phyloP scores from a whole-genome alignment of 257 asterid genomes.

The Cynanchum wilfordii region DNA sequence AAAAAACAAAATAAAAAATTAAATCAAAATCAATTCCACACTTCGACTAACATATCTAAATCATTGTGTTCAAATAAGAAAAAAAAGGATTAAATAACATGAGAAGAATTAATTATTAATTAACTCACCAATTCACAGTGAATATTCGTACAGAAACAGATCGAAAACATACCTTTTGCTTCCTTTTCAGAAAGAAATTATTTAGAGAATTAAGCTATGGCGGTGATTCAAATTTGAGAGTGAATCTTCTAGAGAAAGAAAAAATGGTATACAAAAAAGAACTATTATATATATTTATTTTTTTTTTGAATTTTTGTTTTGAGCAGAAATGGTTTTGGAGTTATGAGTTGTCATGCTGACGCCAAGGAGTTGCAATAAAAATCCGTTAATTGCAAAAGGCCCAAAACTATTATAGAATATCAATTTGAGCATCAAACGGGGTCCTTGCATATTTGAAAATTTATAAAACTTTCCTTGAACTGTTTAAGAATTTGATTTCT shows the following conservation, averaged over 20 bases:
- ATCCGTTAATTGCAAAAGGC: neutral
- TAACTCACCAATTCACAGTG: neutral
- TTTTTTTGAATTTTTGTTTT: neutral
- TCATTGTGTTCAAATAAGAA: neutral
- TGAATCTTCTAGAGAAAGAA: constrained; percentile 5
- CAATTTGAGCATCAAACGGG: no score
- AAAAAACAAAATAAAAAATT: neutral
- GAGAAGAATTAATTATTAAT: neutral
- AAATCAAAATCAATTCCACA: neutral
- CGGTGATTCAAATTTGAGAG: neutral
- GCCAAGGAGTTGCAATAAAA: neutral
- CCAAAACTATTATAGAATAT: neutral
- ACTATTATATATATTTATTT: neutral
- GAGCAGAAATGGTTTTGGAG: constrained; percentile 2
- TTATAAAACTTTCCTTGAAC: neutral
- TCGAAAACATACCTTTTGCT: constrained; percentile 5
- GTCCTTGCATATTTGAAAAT: neutral
- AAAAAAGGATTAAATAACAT: neutral
- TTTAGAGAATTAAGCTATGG: neutral
- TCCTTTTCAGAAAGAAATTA: neutral
- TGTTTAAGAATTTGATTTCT: neutral
- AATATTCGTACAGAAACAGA: neutral
- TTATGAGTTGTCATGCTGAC: constrained; percentile 2
- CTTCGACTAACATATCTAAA: neutral
- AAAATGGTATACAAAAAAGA: neutral